Evolutionary conservation across 1,139 yeast species (phyloP).

Genomic region (Pichia sp.): DNA sequence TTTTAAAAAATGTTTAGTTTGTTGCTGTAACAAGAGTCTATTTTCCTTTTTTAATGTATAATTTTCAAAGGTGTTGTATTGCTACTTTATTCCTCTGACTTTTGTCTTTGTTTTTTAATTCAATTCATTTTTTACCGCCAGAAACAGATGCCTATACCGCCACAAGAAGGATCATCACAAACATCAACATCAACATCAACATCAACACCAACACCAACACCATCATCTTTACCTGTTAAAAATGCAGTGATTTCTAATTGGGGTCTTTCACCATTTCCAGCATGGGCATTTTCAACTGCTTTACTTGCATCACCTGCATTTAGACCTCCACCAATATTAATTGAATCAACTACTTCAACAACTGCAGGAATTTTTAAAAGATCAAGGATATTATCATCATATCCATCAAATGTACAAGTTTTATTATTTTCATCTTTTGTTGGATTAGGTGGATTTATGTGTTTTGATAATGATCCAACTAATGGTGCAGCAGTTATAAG

Average conservation of each 20-base stretch:
- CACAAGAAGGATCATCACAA: neutral
- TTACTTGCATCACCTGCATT: slow-evolving; percentile 42
- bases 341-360: slow-evolving; percentile 10
- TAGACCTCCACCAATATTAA: slow-evolving; percentile 24
- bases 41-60: neutral
- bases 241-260: slow-evolving; percentile 2
- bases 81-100: neutral
- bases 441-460: slow-evolving; percentile 76
- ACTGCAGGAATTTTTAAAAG: slow-evolving; percentile 1
- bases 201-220: neutral
- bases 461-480: slow-evolving; percentile 69
- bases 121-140: neutral
- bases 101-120: neutral
- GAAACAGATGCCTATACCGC: neutral
- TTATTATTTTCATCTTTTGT: slow-evolving; percentile 62
- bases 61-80: neutral
- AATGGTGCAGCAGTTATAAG: slow-evolving; percentile 85
- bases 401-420: slow-evolving; percentile 42
- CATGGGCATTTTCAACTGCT: slow-evolving; percentile 40
- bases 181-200: neutral
- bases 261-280: slow-evolving; percentile 45
- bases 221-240: neutral
- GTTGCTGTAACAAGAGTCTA: too few species aligned
- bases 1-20: too few species aligned
- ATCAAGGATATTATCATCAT: slow-evolving; percentile 12